These are phyloP conservation scores for Diaporthe humulicola DNA, from an alignment of 2,329 filamentous ascomycete species.

Conservation along the genomic window DNA sequence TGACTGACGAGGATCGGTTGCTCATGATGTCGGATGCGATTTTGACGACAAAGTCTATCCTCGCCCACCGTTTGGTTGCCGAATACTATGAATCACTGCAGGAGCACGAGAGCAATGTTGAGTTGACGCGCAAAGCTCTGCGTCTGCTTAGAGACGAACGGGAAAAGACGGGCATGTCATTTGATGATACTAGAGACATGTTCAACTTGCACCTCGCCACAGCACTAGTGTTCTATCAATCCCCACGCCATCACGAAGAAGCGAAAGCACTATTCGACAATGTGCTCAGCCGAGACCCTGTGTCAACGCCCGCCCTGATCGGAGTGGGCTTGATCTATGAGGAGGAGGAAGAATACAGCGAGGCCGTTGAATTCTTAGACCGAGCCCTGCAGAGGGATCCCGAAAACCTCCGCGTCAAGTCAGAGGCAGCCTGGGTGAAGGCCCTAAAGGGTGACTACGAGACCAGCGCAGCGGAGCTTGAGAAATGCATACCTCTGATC, in stretches of 20 bases:
- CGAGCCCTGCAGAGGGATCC: constrained; percentile 81
- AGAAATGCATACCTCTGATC: constrained; percentile 76
- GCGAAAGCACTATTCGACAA: constrained; percentile 88
- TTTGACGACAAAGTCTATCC: constrained; percentile 75
- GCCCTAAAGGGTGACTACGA: constrained; percentile 83
- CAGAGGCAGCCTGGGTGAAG: constrained; percentile 93
- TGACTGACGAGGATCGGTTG: constrained; percentile 83
- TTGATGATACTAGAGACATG: constrained; percentile 79
- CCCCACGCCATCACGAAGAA: constrained; percentile 89
- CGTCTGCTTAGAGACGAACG: constrained; percentile 71
- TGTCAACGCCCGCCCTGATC: constrained; percentile 85
- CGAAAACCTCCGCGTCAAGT: constrained; percentile 81
- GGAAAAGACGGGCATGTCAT: constrained; percentile 75
- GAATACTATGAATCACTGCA: constrained; percentile 88
- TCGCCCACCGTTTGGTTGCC: constrained; percentile 86
- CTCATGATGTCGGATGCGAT: constrained; percentile 85
- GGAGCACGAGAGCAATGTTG: constrained; percentile 85
- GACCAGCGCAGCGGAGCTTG: constrained; percentile 76
- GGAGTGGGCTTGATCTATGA: constrained; percentile 93
- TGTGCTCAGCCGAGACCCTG: constrained; percentile 81
- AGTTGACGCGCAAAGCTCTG: constrained; percentile 82
- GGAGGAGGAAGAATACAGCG: constrained; percentile 88
- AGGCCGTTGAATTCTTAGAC: constrained; percentile 84
- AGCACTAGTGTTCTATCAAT: constrained; percentile 90
- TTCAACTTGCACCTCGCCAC: constrained; percentile 85